These are phyloP conservation scores for Dothideomycetes sp. DNA, from an alignment of 2,329 filamentous ascomycete species.

Conservation along the genomic window DNA sequence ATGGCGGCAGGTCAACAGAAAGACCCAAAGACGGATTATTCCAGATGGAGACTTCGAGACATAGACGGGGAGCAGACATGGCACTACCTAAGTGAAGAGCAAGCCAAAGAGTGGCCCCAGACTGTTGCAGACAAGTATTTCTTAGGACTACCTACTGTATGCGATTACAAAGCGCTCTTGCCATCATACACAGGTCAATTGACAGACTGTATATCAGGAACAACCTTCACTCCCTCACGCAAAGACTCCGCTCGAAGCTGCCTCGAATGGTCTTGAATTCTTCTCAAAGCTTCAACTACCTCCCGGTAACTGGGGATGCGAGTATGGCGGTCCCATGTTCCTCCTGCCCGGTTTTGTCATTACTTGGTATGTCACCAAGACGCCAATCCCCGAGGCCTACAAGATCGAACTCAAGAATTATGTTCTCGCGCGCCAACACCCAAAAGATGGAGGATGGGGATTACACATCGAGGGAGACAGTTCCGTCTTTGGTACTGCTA, in stretches of 20 bases:
- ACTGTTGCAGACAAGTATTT: conserved; percentile 82
- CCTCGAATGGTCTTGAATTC: conserved; percentile 75
- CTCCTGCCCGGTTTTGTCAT: conserved; percentile 78
- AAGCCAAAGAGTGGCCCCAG: conserved; percentile 72
- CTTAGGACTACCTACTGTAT: conserved; percentile 68
- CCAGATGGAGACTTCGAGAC: conserved; percentile 75
- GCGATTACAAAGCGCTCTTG: conserved; percentile 21
- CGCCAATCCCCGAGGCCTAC: conserved; percentile 69
- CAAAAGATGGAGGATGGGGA: conserved; percentile 84
- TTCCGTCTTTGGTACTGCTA: conserved; percentile 76
- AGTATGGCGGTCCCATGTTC: conserved; percentile 97
- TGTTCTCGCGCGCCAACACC: conserved; percentile 70
- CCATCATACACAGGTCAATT: background rate
- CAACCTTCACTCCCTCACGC: conserved; percentile 63
- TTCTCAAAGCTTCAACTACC: conserved; percentile 83
- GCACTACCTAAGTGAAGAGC: conserved; percentile 77
- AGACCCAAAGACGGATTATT: conserved; percentile 55
- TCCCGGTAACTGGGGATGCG: conserved; percentile 90
- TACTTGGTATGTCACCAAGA: conserved; percentile 81
- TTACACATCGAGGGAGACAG: conserved; percentile 91
- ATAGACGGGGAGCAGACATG: conserved; percentile 83
- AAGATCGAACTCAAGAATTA: conserved; percentile 89
- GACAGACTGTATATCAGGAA: conserved; percentile 44
- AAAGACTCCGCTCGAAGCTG: conserved; percentile 64
- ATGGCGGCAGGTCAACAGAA: background rate